Base-by-base conservation (phyloP, 345 rosid species). In the Salix purpurea region DNA sequence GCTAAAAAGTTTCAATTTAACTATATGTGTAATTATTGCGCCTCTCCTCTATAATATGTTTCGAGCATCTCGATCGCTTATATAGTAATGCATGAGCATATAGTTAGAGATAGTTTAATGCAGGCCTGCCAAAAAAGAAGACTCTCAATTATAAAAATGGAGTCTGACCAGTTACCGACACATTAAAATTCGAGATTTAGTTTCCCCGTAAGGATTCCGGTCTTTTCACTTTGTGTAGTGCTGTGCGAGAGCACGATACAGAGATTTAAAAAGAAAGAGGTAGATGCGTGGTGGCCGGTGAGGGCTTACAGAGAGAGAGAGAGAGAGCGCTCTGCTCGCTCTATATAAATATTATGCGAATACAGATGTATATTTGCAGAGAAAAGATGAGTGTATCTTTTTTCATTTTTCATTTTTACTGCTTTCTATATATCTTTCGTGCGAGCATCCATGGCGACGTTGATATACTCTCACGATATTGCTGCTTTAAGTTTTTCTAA, bases 81-180 rank as follows among this genome's bases (percentile, higher is more conserved):
- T 42, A n/a, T 56, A 21, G 28, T 56, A n/a, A 56, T 9, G 26
- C 62, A n/a, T n/a, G 62, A 9, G 28, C 64, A 58, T 23, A 10
- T 4, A 32, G 4, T 21, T 36, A 10, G 10, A 73, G n/a, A 37
- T 36, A 23, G 24, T 60, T 36, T 36, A 37, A 39, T 74, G 77
- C 77, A 74, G 71, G 71, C 71, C 58, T 64, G 26, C 39, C 61
- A 26, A 19, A n/a, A 66, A 36, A 37, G 40, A 0, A 58, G 64
- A 23, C 28, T 23, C 23, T 23, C 3, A 10, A 23, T 58, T 4
- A 23, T 3, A 58, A 21, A 58, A n/a, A n/a, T 9, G 14, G 14
- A 58, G 16, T 14, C 15, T 15, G 14, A 13, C 28, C 26, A n/a
- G 36, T 34, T 34, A 34, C 62, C 2, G 62, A 42, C 12, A 10